Evolutionary conservation across 495 filamentous ascomycete species (phyloP).

Genomic region (Hypoxylon cercidicola): DNA sequence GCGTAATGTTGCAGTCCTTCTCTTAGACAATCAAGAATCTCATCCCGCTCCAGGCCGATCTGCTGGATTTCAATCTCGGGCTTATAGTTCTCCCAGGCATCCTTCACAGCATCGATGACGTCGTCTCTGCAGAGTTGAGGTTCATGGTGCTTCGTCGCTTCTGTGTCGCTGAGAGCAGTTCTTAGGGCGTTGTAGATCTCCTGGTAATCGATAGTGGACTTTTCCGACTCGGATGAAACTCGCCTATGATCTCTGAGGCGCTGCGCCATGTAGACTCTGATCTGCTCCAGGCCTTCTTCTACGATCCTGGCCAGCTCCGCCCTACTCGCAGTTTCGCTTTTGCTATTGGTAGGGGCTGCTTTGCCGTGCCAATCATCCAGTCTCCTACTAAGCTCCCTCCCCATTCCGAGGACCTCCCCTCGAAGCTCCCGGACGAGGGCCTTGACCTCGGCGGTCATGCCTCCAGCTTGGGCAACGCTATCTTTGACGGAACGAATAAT

Average conservation of each 20-base stretch:
- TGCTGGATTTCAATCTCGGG: slow-evolving; percentile 91
- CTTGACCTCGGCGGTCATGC: slow-evolving; percentile 90
- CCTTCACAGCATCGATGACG: slow-evolving; percentile 83
- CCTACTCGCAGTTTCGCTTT: slow-evolving; percentile 62
- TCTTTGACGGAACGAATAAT: slow-evolving; percentile 86
- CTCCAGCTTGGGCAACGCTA: slow-evolving; percentile 84
- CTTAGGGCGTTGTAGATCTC: slow-evolving; percentile 85
- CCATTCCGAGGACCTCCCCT: slow-evolving; percentile 94
- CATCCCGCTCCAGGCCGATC: slow-evolving; percentile 86
- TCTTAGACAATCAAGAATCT: slow-evolving; percentile 83
- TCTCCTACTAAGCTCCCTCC: slow-evolving; percentile 83
- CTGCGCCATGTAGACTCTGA: slow-evolving; percentile 81
- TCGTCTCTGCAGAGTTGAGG: slow-evolving; percentile 71
- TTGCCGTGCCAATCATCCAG: slow-evolving; percentile 72
- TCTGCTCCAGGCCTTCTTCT: slow-evolving; percentile 78
- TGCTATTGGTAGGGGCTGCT: slow-evolving; percentile 53
- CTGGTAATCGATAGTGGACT: slow-evolving; percentile 69
- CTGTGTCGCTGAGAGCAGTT: slow-evolving; percentile 76
- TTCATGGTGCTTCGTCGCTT: slow-evolving; percentile 57
- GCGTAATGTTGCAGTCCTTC: slow-evolving; percentile 84
- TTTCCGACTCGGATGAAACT: slow-evolving; percentile 63
- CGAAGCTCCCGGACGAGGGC: slow-evolving; percentile 86
- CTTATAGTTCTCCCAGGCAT: slow-evolving; percentile 91
- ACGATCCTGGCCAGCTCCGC: slow-evolving; percentile 82
- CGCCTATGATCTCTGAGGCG: slow-evolving; percentile 79